Conservation (phyloP, 2,329 filamentous ascomycete species). For the Phyllosticta paracitricarpa region DNA sequence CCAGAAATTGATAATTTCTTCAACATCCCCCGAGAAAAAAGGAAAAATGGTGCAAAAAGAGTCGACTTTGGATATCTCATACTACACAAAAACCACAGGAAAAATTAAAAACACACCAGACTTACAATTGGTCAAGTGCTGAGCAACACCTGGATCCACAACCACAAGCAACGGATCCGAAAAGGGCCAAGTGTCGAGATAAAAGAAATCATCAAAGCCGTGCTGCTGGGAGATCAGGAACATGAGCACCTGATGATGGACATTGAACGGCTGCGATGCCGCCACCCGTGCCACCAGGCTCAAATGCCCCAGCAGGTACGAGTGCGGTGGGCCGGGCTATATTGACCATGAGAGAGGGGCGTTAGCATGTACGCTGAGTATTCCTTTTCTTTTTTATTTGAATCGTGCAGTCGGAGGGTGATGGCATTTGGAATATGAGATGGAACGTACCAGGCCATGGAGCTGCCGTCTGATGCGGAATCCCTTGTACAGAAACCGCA, state of each 20-base stretch:
- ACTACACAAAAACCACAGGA: background rate
- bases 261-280: background rate
- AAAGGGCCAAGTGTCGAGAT: slow-evolving; percentile 3
- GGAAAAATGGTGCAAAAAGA: too few species aligned
- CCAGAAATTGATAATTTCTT: background rate
- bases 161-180: background rate
- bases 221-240: background rate
- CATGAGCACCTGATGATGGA: background rate
- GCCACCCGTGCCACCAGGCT: background rate
- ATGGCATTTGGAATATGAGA: background rate
- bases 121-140: background rate
- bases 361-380: background rate
- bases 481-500: background rate
- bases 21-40: too few species aligned
- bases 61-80: too few species aligned
- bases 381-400: background rate
- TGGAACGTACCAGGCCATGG: background rate
- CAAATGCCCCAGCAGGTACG: background rate
- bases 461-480: background rate
- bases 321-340: background rate
- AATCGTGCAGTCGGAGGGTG: background rate
- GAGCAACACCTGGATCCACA: background rate
- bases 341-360: background rate
- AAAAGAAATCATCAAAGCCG: slow-evolving; percentile 1
- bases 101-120: background rate